Evolutionary conservation across 2,329 filamentous ascomycete genomes (phyloP).

Genomic region (Hypoxylon sp.): DNA sequence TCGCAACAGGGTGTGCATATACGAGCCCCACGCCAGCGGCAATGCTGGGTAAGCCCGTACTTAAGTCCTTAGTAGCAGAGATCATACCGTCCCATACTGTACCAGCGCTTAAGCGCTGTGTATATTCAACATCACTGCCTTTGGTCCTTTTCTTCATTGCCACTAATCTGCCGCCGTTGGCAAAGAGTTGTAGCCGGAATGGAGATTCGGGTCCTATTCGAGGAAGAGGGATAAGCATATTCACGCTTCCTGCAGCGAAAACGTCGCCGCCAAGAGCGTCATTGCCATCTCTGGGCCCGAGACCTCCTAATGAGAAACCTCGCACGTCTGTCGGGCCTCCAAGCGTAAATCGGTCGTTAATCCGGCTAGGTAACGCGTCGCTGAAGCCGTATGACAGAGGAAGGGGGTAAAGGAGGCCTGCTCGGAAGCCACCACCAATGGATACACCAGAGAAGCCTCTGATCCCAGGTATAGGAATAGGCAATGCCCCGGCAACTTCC

Average conservation of each 20-base stretch:
- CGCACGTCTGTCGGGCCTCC: conserved; percentile 95
- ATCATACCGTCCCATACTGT: conserved; percentile 69
- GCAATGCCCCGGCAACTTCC: conserved; percentile 82
- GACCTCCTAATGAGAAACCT: conserved; percentile 89
- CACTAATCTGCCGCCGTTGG: conserved; percentile 89
- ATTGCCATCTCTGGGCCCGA: conserved; percentile 87
- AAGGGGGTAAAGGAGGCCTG: conserved; percentile 87
- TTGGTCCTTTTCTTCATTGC: conserved; percentile 75
- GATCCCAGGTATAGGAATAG: conserved; percentile 79
- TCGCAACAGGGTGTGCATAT: conserved; percentile 92
- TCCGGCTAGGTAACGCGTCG: conserved; percentile 76
- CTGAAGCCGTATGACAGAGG: conserved; percentile 70
- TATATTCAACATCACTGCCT: conserved; percentile 56
- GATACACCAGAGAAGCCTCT: conserved; percentile 81
- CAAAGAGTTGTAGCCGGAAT: conserved; percentile 88
- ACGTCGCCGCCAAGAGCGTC: conserved; percentile 94
- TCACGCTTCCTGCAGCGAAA: conserved; percentile 90
- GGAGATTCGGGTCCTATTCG: conserved; percentile 85
- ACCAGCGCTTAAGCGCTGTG: conserved; percentile 56
- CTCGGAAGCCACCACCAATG: conserved; percentile 84
- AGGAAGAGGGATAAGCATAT: conserved; percentile 87
- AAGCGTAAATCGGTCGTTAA: conserved; percentile 96
- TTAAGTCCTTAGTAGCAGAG: conserved; percentile 77
- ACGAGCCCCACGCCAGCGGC: conserved; percentile 92
- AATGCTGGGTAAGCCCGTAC: conserved; percentile 83